phyloP scores from a whole-genome alignment of 306 rosid genomes.

The Vigna reflexopilosa region DNA sequence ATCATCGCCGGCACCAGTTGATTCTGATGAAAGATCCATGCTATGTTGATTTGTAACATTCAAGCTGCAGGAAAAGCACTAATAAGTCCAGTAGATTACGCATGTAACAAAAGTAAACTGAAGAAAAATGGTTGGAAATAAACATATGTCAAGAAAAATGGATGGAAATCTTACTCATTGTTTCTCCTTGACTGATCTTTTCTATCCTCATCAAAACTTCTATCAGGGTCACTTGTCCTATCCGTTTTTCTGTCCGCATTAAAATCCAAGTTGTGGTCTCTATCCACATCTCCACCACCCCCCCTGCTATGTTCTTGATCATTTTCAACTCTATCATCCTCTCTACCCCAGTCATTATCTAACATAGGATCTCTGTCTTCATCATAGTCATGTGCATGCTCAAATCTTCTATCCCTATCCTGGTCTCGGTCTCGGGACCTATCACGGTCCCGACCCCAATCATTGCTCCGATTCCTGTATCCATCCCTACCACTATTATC shows the following conservation, averaged over 20 bases:
- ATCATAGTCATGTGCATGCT: constrained; percentile 56
- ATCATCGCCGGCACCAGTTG: constrained; percentile 51
- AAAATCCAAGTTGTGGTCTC: constrained; percentile 52
- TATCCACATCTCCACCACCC: constrained; percentile 51
- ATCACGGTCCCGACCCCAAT: constrained; percentile 65
- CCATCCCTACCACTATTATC: constrained; percentile 63
- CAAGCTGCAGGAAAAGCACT: constrained; percentile 56
- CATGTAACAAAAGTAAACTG: constrained; percentile 38
- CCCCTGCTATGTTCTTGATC: constrained; percentile 51
- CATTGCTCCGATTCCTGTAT: constrained; percentile 54
- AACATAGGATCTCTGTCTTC: constrained; percentile 50
- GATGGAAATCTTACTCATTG: constrained; percentile 58
- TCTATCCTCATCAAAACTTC: constrained; percentile 53
- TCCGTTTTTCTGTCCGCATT: constrained; percentile 58
- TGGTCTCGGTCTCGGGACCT: constrained; percentile 61
- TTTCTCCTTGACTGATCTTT: constrained; percentile 57
- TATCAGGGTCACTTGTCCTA: constrained; percentile 53
- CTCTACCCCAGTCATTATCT: constrained; percentile 54
- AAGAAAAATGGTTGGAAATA: constrained; percentile 28
- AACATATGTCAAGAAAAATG: constrained; percentile 31
- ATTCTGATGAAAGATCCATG: constrained; percentile 63
- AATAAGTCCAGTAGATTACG: constrained; percentile 30
- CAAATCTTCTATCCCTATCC: constrained; percentile 66
- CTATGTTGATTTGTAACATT: constrained; percentile 44
- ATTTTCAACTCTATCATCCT: constrained; percentile 47